Evolutionary conservation across 176 grass and related monocot species (phyloP).

Genomic region (Carex littledalei): DNA sequence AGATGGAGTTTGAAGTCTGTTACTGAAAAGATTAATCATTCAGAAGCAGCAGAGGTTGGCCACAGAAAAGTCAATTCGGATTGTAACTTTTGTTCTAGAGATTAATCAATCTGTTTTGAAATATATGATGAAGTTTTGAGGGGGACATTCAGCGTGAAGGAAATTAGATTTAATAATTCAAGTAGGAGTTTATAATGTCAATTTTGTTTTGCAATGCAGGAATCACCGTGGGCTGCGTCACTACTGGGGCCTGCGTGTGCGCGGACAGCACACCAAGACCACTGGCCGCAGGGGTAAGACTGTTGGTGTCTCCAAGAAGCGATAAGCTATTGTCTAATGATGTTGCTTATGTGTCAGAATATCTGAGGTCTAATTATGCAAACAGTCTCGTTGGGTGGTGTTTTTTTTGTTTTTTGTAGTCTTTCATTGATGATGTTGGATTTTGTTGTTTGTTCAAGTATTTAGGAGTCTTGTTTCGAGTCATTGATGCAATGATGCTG

Average conservation of each 20-base stretch:
- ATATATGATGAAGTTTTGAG: not conserved
- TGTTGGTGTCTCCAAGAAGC: slow-evolving; percentile 97
- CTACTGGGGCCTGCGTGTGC: slow-evolving; percentile 93
- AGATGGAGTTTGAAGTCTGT: not conserved
- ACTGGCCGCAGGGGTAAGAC: slow-evolving; percentile 96
- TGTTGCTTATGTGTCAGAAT: not conserved
- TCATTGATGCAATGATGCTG: not conserved
- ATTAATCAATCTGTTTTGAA: not conserved
- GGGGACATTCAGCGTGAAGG: not conserved
- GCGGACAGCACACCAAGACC: slow-evolving; percentile 96
- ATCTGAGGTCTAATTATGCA: not conserved
- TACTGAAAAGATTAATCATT: not conserved
- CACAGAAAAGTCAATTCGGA: not conserved
- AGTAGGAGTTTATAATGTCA: not conserved
- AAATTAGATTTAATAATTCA: not conserved
- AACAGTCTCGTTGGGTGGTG: not conserved
- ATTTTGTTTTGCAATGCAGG: slow-evolving; percentile 24
- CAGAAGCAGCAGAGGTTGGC: not conserved
- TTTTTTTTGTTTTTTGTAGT: not conserved
- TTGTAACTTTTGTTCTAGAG: not conserved
- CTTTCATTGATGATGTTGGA: not conserved
- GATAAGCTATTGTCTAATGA: slow-evolving; percentile 32
- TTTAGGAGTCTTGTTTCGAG: not conserved
- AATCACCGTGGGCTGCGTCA: slow-evolving; percentile 93
- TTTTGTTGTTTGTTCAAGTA: slow-evolving; percentile 13